A percentile compares a stretch with the other conserved stretches of the same genome.
Evolutionary conservation across 768 basidiomycete species (phyloP).

Genomic region (Boletus coccyginus): DNA sequence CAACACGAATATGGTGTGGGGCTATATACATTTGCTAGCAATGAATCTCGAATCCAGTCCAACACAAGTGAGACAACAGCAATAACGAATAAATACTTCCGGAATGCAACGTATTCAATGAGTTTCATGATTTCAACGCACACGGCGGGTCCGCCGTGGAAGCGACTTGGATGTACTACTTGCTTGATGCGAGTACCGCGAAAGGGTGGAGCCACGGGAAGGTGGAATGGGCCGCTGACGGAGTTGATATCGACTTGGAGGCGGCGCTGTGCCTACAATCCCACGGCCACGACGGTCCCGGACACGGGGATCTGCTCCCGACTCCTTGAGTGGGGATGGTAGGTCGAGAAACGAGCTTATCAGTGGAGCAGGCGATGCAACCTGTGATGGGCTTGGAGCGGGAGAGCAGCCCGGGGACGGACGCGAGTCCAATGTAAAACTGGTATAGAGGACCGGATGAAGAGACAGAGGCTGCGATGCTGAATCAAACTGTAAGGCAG

Average conservation of each 20-base stretch:
- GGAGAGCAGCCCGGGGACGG: constrained; percentile 4
- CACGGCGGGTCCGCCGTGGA: constrained; percentile 14
- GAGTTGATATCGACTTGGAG: constrained; percentile 27
- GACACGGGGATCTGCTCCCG: background rate
- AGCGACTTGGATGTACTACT: constrained; percentile 12
- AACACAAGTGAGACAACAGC: constrained; percentile 29
- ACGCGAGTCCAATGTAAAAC: constrained; percentile 32
- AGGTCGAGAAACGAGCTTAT: constrained; percentile 7
- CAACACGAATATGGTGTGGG: background rate
- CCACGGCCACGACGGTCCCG: constrained; percentile 12
- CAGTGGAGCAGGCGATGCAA: constrained; percentile 5
- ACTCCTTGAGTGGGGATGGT: constrained; percentile 8
- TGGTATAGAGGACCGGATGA: constrained; percentile 37
- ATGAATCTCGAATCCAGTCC: constrained; percentile 6
- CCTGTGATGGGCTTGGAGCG: constrained; percentile 3
- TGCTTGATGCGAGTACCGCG: constrained; percentile 18
- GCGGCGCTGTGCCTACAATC: background rate
- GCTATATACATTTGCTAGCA: constrained; percentile 3
- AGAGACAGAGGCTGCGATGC: constrained; percentile 27
- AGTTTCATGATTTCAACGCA: constrained; percentile 5
- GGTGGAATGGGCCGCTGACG: constrained; percentile 27
- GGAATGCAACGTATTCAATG: background rate
- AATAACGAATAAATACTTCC: constrained; percentile 36
- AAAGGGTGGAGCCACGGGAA: constrained; percentile 11
- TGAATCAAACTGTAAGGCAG: constrained; percentile 38